Base-by-base conservation (phyloP, 2,329 filamentous ascomycete species). In the Pseudogymnoascus sp. region DNA sequence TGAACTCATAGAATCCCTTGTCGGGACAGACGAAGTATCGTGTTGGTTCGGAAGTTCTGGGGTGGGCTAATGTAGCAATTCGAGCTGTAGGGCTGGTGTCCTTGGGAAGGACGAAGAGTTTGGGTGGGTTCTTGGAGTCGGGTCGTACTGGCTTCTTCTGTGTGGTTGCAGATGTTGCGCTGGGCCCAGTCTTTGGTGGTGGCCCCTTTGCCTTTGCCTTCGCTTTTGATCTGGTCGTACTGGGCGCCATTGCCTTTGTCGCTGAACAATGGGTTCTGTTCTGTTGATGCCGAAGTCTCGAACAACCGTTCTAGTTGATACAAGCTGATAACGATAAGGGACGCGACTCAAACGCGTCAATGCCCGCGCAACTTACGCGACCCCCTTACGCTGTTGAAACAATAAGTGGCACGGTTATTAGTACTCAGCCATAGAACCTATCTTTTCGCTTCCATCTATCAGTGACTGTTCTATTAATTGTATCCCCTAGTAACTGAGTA, bases 1-100 rank as follows among this genome's bases (percentile, higher is more conserved):
- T 87, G 71, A 89, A 86, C 69, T 89, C 86, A 76, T 85, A 86
- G 65, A 88, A 80, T 63, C 85, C 86, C 1, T 79, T 80, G 61
- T 83, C 74, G 2, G 85, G 84, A 67, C 86, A 88, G 33, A 85
- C 78, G 13, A 89, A 77, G 71, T 86, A 89, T 68, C 85, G 80
- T 6, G 81, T 78, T 2, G 83, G 80, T 33, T 77, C 80, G 16
- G 74, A 73, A 68, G 80, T 80, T 69, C 84, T 80, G 3, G 86
- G 85, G 67, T 88, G 81, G 19, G 82, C 80, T 38, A 89, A 78
- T 1, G 81, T 82, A 61, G 87, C 76, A 62, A 89, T 82, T 62
- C 81, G 81, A 21, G 85, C 81, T 3, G 81, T 77, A n/a, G 77
- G 64, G 0, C 77, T 80, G 13, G 82, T 79, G 65, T 77, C 76